Base-by-base conservation (phyloP, 2,329 filamentous ascomycete species). In the Ophiostoma sp. region DNA sequence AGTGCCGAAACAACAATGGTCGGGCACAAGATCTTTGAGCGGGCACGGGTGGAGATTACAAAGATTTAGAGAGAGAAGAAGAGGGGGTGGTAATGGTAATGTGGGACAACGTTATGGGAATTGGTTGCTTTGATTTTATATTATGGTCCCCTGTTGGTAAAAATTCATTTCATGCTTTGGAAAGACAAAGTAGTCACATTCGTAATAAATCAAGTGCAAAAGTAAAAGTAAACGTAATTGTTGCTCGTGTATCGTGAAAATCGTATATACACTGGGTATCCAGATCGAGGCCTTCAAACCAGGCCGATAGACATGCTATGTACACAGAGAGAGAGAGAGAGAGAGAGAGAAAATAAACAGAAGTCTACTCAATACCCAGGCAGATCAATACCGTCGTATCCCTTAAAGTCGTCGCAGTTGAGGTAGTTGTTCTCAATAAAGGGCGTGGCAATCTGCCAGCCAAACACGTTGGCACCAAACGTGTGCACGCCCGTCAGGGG, bases 31-130 rank as follows among this genome's bases (percentile, higher is more conserved):
- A 84, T 98, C 31, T 97, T 92, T 82, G 90, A 95, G 75, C 87
- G 96, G 74, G 91, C 93, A 39, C 89, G 95, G 75, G 93, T 97
- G 28, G 95, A 99, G 82, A 92, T 99, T 79, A 88, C 92, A 50
- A 91, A 89, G 84, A 96, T 98, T 11, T 73, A 57, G 5, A 19
- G 28, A 7, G 8, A 2, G 17, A 2, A 8, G 3, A 15, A 4
- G 22, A 3, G 3, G 22, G 2, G 8, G 66, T 39, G 19, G 6
- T 69, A 25, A 42, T 57, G 48, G 48, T 36, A 22, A 55, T 39
- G 22, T 17, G n/a, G 2, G 2, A n/a, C 31, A 15, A 12, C 8
- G 31, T 36, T 52, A 36, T 39, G 33, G 33, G 31, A 28, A 2
- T 28, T 57, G 11, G 25, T 25, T 25, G 45, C 12, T 12, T 22